A percentile compares a stretch with the other conserved stretches of the same genome.
Conservation (phyloP, 352 stramenopile species). For the Pythium myriotylum region DNA sequence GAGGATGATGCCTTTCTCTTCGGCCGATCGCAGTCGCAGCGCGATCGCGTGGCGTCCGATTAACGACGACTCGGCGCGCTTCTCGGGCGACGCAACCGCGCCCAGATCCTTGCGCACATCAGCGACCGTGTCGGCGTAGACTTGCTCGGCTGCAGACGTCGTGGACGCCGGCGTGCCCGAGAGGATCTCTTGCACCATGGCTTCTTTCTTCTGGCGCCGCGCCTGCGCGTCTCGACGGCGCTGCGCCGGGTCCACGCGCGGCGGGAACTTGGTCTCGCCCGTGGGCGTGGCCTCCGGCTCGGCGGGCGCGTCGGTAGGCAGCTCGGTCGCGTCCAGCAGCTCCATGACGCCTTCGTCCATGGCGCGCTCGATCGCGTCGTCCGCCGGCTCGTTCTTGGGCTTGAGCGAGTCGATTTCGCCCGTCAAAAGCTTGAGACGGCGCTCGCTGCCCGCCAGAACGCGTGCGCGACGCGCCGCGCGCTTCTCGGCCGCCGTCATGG, state of each 20-base stretch:
- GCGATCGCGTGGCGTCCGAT: slow-evolving; percentile 55
- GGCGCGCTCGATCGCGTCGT: slow-evolving; percentile 40
- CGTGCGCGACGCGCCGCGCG: slow-evolving; percentile 62
- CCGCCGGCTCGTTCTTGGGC: slow-evolving; percentile 27
- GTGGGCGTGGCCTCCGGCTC: slow-evolving; percentile 1
- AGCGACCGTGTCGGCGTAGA: slow-evolving; percentile 8
- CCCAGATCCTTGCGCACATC: slow-evolving; percentile 10
- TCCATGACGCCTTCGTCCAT: slow-evolving; percentile 56
- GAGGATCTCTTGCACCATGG: slow-evolving; percentile 54
- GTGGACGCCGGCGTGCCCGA: slow-evolving; percentile 13
- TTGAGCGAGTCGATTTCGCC: slow-evolving; percentile 67
- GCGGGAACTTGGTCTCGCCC: slow-evolving; percentile 40
- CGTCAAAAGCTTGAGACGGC: slow-evolving; percentile 67
- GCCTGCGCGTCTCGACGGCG: slow-evolving; percentile 66
- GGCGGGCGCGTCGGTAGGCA: slow-evolving; percentile 1
- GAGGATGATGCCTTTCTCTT: slow-evolving; percentile 67
- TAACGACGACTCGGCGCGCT: slow-evolving; percentile 34
- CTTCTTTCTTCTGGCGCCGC: slow-evolving; percentile 62
- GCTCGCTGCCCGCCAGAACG: slow-evolving; percentile 63
- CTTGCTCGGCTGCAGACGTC: background rate
- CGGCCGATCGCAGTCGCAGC: slow-evolving; percentile 47
- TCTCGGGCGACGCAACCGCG: slow-evolving; percentile 1
- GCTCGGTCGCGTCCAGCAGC: slow-evolving; percentile 29
- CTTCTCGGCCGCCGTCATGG: slow-evolving; percentile 57
- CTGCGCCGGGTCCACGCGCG: slow-evolving; percentile 64